Base-by-base conservation (phyloP, 495 filamentous ascomycete species). In the Neurospora sp. region DNA sequence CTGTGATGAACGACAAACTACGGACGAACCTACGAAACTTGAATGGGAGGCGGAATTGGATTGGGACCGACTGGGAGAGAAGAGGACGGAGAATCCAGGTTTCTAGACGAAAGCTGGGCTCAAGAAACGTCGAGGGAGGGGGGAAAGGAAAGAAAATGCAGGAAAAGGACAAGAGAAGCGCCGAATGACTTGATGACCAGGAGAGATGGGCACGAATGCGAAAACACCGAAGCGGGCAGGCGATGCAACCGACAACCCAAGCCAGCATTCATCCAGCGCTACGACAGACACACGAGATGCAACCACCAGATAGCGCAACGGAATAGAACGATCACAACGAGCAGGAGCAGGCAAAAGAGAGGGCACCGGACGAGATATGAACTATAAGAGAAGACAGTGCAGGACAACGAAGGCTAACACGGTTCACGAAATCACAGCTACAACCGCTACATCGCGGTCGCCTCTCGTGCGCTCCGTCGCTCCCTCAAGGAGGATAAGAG, bases 401-500 rank as follows among this genome's bases (percentile, higher is more conserved):
- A 53, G 5, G 35, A 42, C 40, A 73, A 38, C 5, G 39, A 59
- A 53, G 31, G 72, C 80, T 81, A 74, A 82, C 75, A 39, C 48
- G 69, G 72, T 73, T 74, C 61, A 9, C 27, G 12, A 61, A 35
- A 35, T 18, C 37, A 78, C 76, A 94, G 91, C 84, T 94, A 94
- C 88, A 94, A 94, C 88, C 91, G 89, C 84, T 94, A 93, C 87
- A 87, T 93, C 72, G 85, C 91, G 74, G 88, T 93, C 84, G 89
- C 91, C 72, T 84, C 91, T 77, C 91, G 91, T 82, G 91, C 89
- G 79, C 90, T 93, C 80, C 91, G 96, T 87, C 91, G 94, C 75
- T 96, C 92, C 82, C 89, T 99, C 81, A 97, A 98, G 88, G 96
- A 99, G 78, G 91, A 92, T 48, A 90, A 91, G 85, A 88, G 96